Base-by-base conservation (phyloP, 768 basidiomycete species). In the Podaxis sp. region DNA sequence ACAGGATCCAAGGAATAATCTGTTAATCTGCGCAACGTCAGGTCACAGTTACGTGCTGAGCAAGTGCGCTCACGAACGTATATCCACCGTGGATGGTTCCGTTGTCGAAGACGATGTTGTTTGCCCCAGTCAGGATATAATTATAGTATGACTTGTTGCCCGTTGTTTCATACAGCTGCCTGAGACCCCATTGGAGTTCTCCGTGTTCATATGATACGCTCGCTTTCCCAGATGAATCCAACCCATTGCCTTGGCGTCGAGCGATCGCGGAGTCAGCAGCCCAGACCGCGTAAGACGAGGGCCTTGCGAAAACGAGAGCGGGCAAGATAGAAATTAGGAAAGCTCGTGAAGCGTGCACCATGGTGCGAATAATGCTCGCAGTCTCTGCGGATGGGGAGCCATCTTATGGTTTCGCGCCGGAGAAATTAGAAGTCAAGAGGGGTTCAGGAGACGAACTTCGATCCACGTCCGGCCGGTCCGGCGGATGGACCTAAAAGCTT, bases 191-290 rank as follows among this genome's bases (percentile, higher is more conserved):
- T 65, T 79, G 74, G 19, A 79, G 65, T 49, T 73, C 74, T 13
- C 76, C 76, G 41, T 76, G 75, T 63, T 79, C 77, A 63, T 80
- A 82, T 0, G 73, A 75, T 33, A 79, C 77, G 7, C 65, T 57
- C 0, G 79, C 69, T 3, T 62, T 69, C 37, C 77, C 77, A 29
- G 64, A 66, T 0, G 74, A 63, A 19, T 68, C 69, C 9, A 79
- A 67, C 2, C 79, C 79, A 66, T 80, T 77, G 2, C 80, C 80
- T 68, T 82, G 80, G 0, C 72, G 71, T 7, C 80, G 74, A 49
- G 70, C 66, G 52, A 81, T 81, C 2, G 74, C 77, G 5, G 79
- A 81, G 60, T 80, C 77, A 7, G 79, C 80, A n/a, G 78, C 77
- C 79, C 79, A 82, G 3, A 74, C 68, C 11, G 79, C 78, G 53